These are phyloP conservation scores for Solanum medicagineum DNA, from an alignment of 257 asterid species.

Conservation along the genomic window DNA sequence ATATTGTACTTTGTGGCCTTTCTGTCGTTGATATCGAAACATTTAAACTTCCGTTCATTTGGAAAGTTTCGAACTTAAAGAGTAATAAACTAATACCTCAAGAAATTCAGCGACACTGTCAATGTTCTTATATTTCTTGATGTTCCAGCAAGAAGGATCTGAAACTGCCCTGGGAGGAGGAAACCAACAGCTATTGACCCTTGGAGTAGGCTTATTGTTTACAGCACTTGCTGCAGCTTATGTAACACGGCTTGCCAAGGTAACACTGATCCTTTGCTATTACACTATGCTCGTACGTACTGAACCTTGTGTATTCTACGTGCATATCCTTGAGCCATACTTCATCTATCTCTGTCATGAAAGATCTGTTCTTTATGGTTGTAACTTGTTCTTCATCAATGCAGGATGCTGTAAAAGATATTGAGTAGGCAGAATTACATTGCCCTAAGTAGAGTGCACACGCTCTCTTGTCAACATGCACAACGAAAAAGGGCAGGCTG, in stretches of 20 bases:
- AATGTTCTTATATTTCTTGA: not conserved
- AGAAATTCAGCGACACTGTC: not conserved
- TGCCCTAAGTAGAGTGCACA: not conserved
- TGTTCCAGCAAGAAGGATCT: constrained; percentile 74
- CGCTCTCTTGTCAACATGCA: not conserved
- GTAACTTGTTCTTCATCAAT: not conserved
- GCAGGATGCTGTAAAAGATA: constrained; percentile 42
- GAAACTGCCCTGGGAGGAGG: constrained; percentile 55
- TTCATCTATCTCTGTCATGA: not conserved
- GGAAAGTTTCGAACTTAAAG: not conserved
- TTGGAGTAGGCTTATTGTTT: constrained; percentile 67
- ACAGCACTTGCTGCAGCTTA: constrained; percentile 84
- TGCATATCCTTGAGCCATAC: not conserved
- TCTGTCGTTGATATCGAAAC: not conserved
- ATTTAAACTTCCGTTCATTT: not conserved
- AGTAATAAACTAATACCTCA: not conserved
- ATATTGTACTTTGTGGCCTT: not conserved
- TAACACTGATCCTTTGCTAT: not conserved
- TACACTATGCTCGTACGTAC: not conserved
- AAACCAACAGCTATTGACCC: constrained; percentile 46
- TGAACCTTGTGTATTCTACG: not conserved
- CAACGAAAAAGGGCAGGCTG: too few species aligned
- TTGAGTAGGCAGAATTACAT: constrained; percentile 6
- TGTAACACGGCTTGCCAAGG: constrained; percentile 86
- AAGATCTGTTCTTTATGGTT: not conserved